phyloP scores from a whole-genome alignment of 2,329 filamentous ascomycete species.

The Alternaria triticina region DNA sequence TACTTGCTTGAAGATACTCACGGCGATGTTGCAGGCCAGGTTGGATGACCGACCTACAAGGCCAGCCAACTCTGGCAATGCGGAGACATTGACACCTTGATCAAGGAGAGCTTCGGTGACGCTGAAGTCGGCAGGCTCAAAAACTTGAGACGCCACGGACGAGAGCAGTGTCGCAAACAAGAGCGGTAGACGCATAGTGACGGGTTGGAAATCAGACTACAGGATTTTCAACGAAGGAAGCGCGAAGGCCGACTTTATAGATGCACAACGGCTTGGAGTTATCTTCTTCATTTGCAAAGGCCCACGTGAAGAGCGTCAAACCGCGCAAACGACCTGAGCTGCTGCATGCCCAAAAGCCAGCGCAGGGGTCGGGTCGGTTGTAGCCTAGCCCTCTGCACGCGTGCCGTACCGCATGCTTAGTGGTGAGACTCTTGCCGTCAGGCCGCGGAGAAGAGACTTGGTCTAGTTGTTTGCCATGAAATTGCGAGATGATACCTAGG shows the following conservation, averaged over 20 bases:
- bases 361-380: too few species aligned
- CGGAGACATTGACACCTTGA: constrained; percentile 16
- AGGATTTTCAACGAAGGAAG: not conserved
- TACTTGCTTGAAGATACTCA: constrained; percentile 1
- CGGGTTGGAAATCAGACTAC: not conserved
- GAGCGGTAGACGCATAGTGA: not conserved
- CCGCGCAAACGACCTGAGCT: not conserved
- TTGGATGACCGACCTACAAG: not conserved
- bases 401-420: too few species aligned
- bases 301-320: not conserved
- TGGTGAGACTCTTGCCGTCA: too few species aligned
- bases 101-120: constrained; percentile 18
- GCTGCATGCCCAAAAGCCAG: not conserved
- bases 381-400: too few species aligned
- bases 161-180: not conserved
- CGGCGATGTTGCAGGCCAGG: constrained; percentile 16
- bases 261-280: not conserved
- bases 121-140: constrained; percentile 17
- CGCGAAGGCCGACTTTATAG: not conserved
- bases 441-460: too few species aligned
- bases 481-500: too few species aligned
- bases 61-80: constrained; percentile 9
- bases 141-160: not conserved
- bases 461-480: too few species aligned
- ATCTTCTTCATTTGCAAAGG: not conserved